phyloP scores from a whole-genome alignment of 1,284 basidiomycete species.

The Sporisorium sorghi region DNA sequence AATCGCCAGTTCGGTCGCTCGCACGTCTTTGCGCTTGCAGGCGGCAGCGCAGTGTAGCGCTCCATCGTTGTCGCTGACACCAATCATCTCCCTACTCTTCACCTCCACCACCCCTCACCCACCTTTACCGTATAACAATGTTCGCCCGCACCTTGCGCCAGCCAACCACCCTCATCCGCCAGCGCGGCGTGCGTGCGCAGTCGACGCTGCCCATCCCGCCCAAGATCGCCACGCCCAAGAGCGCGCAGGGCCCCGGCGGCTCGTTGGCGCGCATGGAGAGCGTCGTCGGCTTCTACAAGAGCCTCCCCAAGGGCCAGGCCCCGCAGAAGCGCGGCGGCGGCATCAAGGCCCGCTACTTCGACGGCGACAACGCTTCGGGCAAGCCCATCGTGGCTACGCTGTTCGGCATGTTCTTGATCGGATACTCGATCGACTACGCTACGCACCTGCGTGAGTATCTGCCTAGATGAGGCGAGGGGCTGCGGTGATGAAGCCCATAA shows the following conservation, averaged over 20 bases:
- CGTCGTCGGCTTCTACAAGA: constrained; percentile 93
- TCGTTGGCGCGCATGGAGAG: constrained; percentile 81
- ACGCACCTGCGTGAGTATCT: constrained; percentile 57
- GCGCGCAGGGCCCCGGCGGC: constrained; percentile 83
- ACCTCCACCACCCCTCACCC: constrained; percentile 4
- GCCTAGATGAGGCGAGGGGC: too few species aligned
- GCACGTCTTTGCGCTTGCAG: not conserved
- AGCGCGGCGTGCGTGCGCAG: constrained; percentile 45
- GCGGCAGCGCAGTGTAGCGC: too few species aligned
- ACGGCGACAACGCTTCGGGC: constrained; percentile 84
- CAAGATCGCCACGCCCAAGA: constrained; percentile 90
- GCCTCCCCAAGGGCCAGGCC: constrained; percentile 79
- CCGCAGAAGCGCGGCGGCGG: constrained; percentile 76
- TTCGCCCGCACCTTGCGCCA: constrained; percentile 34
- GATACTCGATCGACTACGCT: constrained; percentile 72
- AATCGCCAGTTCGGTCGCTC: not conserved
- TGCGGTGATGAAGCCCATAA: too few species aligned
- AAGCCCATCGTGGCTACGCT: constrained; percentile 80
- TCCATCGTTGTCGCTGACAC: constrained; percentile 1
- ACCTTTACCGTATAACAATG: constrained; percentile 16
- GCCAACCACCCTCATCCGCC: constrained; percentile 10
- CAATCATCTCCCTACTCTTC: not conserved
- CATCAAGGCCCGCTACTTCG: constrained; percentile 83
- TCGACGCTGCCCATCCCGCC: constrained; percentile 80
- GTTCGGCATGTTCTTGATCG: constrained; percentile 80